Percentiles rank a stretch among this genome's conserved stretches.
Evolutionary conservation across 768 basidiomycete species (phyloP).

Genomic region (Rhizopogon roseolus): DNA sequence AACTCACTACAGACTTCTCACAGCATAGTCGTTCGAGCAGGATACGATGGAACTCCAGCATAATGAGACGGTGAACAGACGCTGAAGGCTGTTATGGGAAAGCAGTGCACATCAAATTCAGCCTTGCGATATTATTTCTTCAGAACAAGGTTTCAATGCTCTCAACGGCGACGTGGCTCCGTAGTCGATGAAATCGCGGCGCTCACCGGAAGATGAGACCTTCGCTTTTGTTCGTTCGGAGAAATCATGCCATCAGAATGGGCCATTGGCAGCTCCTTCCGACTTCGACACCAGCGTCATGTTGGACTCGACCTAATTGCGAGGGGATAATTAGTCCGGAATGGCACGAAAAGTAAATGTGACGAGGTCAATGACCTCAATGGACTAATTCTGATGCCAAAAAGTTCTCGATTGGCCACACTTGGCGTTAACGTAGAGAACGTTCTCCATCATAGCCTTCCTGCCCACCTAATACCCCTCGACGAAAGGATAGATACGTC

Average conservation of each 20-base stretch:
- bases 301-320: conserved; percentile 64
- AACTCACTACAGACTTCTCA: conserved; percentile 35
- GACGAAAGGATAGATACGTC: too few species aligned
- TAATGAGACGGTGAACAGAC: conserved; percentile 38
- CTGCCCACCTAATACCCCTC: too few species aligned
- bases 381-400: too few species aligned
- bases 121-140: conserved; percentile 45
- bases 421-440: conserved; percentile 61
- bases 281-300: conserved; percentile 39
- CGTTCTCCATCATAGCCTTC: conserved; percentile 45
- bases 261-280: conserved; percentile 48
- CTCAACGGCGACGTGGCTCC: conserved; percentile 24
- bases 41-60: conserved; percentile 38
- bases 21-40: conserved; percentile 41
- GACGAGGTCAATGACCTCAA: too few species aligned
- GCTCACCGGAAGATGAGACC: conserved; percentile 28
- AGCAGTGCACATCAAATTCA: conserved; percentile 37
- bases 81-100: conserved; percentile 35
- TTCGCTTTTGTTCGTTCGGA: conserved; percentile 40
- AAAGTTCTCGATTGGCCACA: conserved; percentile 54
- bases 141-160: conserved; percentile 17
- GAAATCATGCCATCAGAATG: conserved; percentile 31
- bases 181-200: conserved; percentile 6
- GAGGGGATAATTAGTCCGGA: conserved; percentile 32
- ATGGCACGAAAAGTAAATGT: too few species aligned